Percentiles rank a stretch among this genome's conserved stretches.
Conservation (phyloP, 2,329 filamentous ascomycete species). For the Diplocarpon rosae region DNA sequence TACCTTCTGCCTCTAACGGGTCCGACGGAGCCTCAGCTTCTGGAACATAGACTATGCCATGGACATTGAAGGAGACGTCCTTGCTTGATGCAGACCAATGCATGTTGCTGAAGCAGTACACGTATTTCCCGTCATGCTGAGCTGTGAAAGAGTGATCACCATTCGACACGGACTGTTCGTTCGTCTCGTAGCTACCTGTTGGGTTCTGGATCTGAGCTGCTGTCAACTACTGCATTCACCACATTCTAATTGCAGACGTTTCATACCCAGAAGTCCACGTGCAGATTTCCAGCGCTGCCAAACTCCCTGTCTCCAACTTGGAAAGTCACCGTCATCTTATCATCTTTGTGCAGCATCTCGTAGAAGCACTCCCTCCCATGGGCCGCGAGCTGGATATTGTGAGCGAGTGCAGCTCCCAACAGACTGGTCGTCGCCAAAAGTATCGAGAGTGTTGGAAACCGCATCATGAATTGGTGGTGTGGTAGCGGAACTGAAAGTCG, state of each 20-base stretch:
- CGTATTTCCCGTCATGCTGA: conserved; percentile 73
- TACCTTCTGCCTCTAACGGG: conserved; percentile 84
- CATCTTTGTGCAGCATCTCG: conserved; percentile 82
- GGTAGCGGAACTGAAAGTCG: conserved; percentile 1
- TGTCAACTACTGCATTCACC: conserved; percentile 12
- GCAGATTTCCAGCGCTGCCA: conserved; percentile 84
- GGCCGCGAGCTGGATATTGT: conserved; percentile 92
- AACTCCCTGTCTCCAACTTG: conserved; percentile 97
- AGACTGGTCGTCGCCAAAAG: conserved; percentile 23
- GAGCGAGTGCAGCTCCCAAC: conserved; percentile 53
- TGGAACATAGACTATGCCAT: conserved; percentile 94
- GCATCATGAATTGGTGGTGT: conserved; percentile 20
- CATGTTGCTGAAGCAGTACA: conserved; percentile 99
- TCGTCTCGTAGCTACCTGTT: conserved; percentile 60
- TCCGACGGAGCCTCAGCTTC: conserved; percentile 77
- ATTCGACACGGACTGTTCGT: conserved; percentile 71
- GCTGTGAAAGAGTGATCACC: conserved; percentile 92
- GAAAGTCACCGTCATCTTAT: conserved; percentile 98
- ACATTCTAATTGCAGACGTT: not conserved
- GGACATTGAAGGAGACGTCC: conserved; percentile 98
- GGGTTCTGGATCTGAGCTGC: conserved; percentile 64
- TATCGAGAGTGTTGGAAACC: conserved; percentile 23
- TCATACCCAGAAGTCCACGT: conserved; percentile 95
- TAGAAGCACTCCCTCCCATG: conserved; percentile 97
- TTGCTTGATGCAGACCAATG: conserved; percentile 94